phyloP scores from a whole-genome alignment of 805 yeast genomes.

The Nakazawaea ernobii region DNA sequence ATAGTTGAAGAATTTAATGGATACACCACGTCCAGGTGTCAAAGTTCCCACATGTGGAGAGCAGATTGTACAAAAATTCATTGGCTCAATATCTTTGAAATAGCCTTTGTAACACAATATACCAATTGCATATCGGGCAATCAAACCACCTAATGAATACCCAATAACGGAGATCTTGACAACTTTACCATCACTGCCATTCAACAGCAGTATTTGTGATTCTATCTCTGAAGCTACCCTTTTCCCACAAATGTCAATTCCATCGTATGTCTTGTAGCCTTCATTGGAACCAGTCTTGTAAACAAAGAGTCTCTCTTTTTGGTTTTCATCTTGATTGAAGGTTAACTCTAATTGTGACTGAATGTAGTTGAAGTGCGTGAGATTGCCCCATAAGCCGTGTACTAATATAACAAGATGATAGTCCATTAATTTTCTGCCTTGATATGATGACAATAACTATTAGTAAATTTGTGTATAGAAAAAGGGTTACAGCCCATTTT shows the following conservation, averaged over 20 bases:
- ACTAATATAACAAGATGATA: conserved; percentile 59
- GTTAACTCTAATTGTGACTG: conserved; percentile 15
- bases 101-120: conserved; percentile 46
- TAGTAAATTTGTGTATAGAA: neutral
- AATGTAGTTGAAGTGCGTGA: conserved; percentile 43
- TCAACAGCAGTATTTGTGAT: conserved; percentile 25
- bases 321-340: conserved; percentile 16
- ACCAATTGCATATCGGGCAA: conserved; percentile 79
- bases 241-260: conserved; percentile 78
- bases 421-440: conserved; percentile 9
- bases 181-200: conserved; percentile 32
- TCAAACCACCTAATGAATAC: conserved; percentile 84
- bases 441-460: neutral
- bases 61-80: conserved; percentile 56
- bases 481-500: conserved; percentile 8
- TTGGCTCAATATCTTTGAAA: conserved; percentile 51
- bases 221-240: conserved; percentile 67
- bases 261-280: conserved; percentile 80
- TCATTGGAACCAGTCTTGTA: conserved; percentile 55
- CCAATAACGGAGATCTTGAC: conserved; percentile 75
- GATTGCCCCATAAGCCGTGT: conserved; percentile 77
- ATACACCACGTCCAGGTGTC: conserved; percentile 49
- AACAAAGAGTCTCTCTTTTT: conserved; percentile 28
- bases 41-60: conserved; percentile 67
- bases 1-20: conserved; percentile 52